Evolutionary conservation across 257 asterid genomes (phyloP), one percentile per base, ranked within the genome.

Genomic region (Solanum virginianum): DNA sequence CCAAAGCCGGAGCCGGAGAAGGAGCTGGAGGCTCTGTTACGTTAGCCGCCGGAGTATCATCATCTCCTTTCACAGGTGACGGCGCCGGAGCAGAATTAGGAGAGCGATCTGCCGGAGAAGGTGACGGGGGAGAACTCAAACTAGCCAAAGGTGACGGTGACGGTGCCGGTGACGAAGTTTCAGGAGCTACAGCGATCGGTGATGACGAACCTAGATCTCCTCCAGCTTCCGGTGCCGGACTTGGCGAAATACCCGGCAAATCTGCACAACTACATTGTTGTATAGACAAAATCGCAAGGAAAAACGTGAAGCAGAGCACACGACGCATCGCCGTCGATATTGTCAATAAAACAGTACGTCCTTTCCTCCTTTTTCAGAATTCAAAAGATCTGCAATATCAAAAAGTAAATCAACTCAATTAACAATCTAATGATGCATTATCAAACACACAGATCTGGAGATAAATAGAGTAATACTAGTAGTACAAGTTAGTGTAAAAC

Each of bases 1-100:
- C 81, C 24, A 94, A 94, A 15, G 87, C 86, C 24, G 95, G 96
- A 15, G 87, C 86, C 0, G 93, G 94, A 8, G 94, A 43, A 2
- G 92, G 92, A 3, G 93, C 51, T 1, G 71, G 81, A 29, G 69
- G 12, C n/a, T 69, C 72, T 65, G 72, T 8, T 65, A 26, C 54
- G 63, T 22, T 22, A 57, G 26, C 26, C 65, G 7, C 10, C 9
- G 59, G n/a, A 45, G 18, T 63, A 10, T 12, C 4, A 69, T 56
- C 17, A 36, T 20, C 77, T 36, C 75, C 75, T 47, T 9, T 29
- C 16, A 32, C 45, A 32, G 77, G 77, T 16, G 53, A 74, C 26
- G 49, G 80, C 1, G 81, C n/a, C n/a, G 62, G 69, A 62, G 83
- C 87, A 75, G 60, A 14, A 49, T 20, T 7, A 43, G 81, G 18